Evolutionary conservation across 371 early-diverging fungal species (phyloP), one percentile per base, ranked within the genome.

Genomic region (Apophysomyces elegans): DNA sequence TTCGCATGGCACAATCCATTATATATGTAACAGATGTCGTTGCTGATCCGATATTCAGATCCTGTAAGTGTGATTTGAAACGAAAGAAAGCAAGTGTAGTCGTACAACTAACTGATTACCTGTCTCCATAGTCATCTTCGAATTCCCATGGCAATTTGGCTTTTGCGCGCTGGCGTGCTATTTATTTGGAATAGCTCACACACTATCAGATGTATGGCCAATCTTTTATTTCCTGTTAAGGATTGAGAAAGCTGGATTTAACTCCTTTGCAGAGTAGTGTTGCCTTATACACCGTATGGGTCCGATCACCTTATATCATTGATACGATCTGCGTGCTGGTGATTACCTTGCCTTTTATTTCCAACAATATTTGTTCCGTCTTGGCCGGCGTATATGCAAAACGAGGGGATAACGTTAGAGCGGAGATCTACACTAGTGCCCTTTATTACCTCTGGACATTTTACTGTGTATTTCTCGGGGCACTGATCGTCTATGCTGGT

Each of bases 121-220:
- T 38, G 32, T 16, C 35, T 45, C 26, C 21, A 16, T 58, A 76
- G 78, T 80, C 35, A 38, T 77, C 13, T 75, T 75, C 44, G 78
- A 78, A 56, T 57, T 80, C 18, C 73, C 75, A 9, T 80, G 80
- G 80, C 80, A 80, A 61, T 70, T 73, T 69, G 77, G 77, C n/a
- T 41, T 80, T 32, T 61, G 67, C 26, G 77, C 80, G 0, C 64
- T 80, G 12, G 66, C 75, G 16, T 73, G 75, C 54, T 80, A 80
- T 44, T 50, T 80, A 6, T 80, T 75, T 73, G 80, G 80, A 16
- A 76, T 80, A 41, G 77, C 77, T 7, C 71, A 73, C 35, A 80
- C 75, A 1, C 66, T 80, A 5, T 73, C 72, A 14, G 69, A 72
- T 66, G 80, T 77, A 75, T 56, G 68, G 4, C n/a, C 32, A 26